Evolutionary conservation across 257 asterid species (phyloP), one percentile per base, ranked within the genome.

Genomic region (Mitragyna speciosa): DNA sequence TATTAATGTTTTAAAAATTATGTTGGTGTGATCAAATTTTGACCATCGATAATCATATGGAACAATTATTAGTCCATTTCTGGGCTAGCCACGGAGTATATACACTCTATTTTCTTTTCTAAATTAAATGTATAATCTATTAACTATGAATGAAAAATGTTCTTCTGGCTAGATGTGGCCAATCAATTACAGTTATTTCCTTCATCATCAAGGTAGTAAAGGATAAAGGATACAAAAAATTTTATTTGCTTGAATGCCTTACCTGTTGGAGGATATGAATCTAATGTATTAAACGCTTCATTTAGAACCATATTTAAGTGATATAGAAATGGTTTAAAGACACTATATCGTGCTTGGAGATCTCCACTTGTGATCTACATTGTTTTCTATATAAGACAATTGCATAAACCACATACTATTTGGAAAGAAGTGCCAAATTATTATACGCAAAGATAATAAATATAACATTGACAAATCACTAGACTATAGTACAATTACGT

Each of bases 391-490:
- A 12, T 9, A 63, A n/a, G 33, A n/a, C 26, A 28, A 65, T 28
- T 12, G 22, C 31, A 12, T 28, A 12, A 47, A 75, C 24, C 20
- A 75, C 24, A 39, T 31, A 33, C 24, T 36, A 41, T 33, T 12
- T 31, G 3, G 36, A 20, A 36, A 39, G 39, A 33, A 58, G 36
- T 14, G n/a, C 24, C 70, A 59, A 61, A 79, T n/a, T 58, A 36
- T 22, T 56, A 79, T 49, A 58, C 14, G 75, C 66, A n/a, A 16
- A 51, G 59, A 56, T 7, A 63, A 69, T 28, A 39, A 26, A 4
- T 64, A 79, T 71, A 58, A 12, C 22, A 71, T 12, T 65, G 82
- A 59, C 72, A 59, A 72, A 70, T 45, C 54, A 28, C 39, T 31
- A n/a, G 30, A 45, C 6, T 28, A 41, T 9, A 71, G 17, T 59